Base-by-base conservation (phyloP, 2,329 filamentous ascomycete genomes). In the Colletotrichum ledebouriae region DNA sequence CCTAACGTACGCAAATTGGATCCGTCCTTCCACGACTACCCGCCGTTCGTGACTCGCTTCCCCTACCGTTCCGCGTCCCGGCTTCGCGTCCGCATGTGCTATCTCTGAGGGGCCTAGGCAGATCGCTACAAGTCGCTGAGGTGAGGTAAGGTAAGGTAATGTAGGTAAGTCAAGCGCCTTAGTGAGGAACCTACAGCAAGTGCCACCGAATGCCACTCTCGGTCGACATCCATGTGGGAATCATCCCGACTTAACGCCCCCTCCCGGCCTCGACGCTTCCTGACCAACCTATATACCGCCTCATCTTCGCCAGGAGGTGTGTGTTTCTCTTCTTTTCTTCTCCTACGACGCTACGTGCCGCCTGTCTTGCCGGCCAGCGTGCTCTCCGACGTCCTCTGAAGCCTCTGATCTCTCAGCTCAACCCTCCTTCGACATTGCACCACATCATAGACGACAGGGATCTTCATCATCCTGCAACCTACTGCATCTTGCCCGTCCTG, bases 401-500 rank as follows among this genome's bases (percentile, higher is more conserved):
- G 42, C 33, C 17, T 37, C 44, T 37, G 13, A 47, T 47, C 25
- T 22, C 9, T 20, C 33, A n/a, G 17, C 15, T 47, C 39, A 34
- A 52, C 63, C 11, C 13, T 17, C 50, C 39, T 10, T 22, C 17
- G n/a, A 47, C 39, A 47, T 9, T 17, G 29, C 20, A 42, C 52
- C 34, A 29, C 56, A 60, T 50, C 62, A 64, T 25, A 22, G 46
- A 15, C 55, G 55, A 33, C 65, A 68, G 61, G 65, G 65, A 65
- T 68, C 55, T 55, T 34, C 49, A 29, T 44, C 47, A 33, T 41
- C n/a, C 65, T 68, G 65, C 65, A 59, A 41, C 33, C 55, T 59
- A 59, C 65, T 68, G 61, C 65, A 65, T 17, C 65, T 34, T 49
- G 60, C 47, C 61, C 49, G 34, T 37, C 53, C 60, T 50, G 55